Evolutionary conservation across 352 stramenopile species (phyloP).

Genomic region (Phytophthora melonis): DNA sequence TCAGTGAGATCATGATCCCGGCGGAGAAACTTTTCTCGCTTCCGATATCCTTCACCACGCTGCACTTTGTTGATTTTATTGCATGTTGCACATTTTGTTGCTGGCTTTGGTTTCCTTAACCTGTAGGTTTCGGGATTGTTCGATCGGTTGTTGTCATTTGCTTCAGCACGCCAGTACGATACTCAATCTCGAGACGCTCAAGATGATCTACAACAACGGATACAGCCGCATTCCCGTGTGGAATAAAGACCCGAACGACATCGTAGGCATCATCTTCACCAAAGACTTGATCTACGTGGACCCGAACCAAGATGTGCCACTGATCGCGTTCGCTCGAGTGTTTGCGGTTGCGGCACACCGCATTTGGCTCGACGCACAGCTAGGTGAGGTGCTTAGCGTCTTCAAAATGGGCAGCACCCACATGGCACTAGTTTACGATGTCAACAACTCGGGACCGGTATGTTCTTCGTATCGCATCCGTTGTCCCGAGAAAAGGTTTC

Average conservation of each 20-base stretch:
- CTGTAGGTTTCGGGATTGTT: conserved; percentile 46
- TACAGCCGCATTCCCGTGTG: conserved; percentile 97
- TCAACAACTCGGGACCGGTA: conserved; percentile 85
- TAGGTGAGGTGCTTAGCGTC: conserved; percentile 75
- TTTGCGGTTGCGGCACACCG: conserved; percentile 75
- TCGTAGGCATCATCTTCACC: conserved; percentile 95
- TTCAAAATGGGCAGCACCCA: conserved; percentile 83
- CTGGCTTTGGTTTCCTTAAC: conserved; percentile 23
- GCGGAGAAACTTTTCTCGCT: conserved; percentile 82
- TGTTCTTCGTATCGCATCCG: conserved; percentile 6
- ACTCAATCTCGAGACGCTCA: conserved; percentile 67
- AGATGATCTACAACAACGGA: conserved; percentile 89
- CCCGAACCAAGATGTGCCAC: conserved; percentile 66
- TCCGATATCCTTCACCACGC: conserved; percentile 63
- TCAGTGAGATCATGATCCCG: conserved; percentile 94
- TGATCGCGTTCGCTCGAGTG: conserved; percentile 94
- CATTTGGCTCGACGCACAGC: conserved; percentile 72
- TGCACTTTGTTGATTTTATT: not conserved
- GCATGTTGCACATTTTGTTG: not conserved
- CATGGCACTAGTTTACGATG: conserved; percentile 79
- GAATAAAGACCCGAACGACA: conserved; percentile 96
- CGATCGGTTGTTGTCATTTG: conserved; percentile 15
- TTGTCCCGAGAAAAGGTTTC: not conserved
- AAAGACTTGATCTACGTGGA: conserved; percentile 94
- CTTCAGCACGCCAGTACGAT: conserved; percentile 50